Base-by-base conservation (phyloP, 345 rosid genomes). In the Cardamine chenopodiifolia region DNA sequence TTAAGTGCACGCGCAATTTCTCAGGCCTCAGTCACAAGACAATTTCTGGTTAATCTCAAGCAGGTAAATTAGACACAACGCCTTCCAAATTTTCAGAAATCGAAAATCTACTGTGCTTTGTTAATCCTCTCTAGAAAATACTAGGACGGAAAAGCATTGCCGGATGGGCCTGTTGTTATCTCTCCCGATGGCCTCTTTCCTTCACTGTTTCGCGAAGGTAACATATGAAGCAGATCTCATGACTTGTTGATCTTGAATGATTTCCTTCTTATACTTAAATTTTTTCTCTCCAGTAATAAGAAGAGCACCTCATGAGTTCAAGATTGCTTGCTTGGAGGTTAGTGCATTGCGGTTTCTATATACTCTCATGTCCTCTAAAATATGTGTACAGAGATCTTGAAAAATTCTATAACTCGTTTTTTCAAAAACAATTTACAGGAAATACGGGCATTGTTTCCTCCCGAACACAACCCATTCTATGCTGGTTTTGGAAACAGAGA, bases 171-270 rank as follows among this genome's bases (percentile, higher is more conserved):
- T 17, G 89, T 92, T 77, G 94, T 95, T 65, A 95, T 95, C 73
- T 95, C 99, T 65, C 99, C 99, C 0, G 99, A 95, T 81, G 99
- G 99, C 8, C 86, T 95, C 74, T 86, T 95, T 79, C 99, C 99
- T 26, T 95, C 99, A 40, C 52, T 95, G 62, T 89, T 54, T 81
- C 90, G 98, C 54, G 99, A 95, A 89, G 99, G 99, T 92, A 85
- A 62, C 35, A 64, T 35, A 54, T 14, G 7, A 6, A 19, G 5
- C 61, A 6, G 17, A 34, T 62, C 44, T 50, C 28, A 31, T 57
- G 68, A 20, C 50, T 60, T 22, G 5, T 75, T 48, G 45, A 59
- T 63, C 48, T 50, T 56, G 17, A 47, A 62, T 31, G 8, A 19
- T 47, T 18, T 60, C 22, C 14, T 54, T 61, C 48, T 22, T 47